phyloP scores from a whole-genome alignment of 805 yeast genomes.

The Saccharomycopsis sp. region DNA sequence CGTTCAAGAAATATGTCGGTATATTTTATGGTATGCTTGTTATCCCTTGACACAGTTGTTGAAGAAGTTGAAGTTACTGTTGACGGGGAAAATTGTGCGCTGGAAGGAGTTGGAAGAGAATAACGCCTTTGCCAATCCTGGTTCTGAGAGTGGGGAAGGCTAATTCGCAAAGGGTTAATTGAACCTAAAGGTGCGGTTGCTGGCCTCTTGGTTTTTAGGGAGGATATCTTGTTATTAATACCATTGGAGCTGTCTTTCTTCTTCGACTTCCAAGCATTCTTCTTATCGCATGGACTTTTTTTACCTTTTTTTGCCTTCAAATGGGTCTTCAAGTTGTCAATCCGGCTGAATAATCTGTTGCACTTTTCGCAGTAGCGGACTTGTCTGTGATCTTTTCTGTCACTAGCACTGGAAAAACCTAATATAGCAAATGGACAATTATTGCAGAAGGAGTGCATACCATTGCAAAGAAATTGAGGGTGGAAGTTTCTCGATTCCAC shows the following conservation, averaged over 20 bases:
- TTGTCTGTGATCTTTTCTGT: slow-evolving; percentile 18
- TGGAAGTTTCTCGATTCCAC: slow-evolving; percentile 3
- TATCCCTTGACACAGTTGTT: background rate
- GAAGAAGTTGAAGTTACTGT: background rate
- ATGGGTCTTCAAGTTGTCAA: slow-evolving; percentile 21
- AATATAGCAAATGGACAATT: slow-evolving; percentile 18
- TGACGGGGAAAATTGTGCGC: no score
- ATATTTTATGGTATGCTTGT: no score
- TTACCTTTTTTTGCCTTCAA: slow-evolving; percentile 11
- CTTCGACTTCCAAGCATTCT: background rate
- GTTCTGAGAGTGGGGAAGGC: background rate
- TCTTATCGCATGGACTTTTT: slow-evolving; percentile 16
- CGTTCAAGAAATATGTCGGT: background rate
- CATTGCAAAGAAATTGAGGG: slow-evolving; percentile 17
- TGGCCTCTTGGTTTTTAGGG: no score
- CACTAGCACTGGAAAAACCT: slow-evolving; percentile 13
- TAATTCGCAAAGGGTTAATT: background rate
- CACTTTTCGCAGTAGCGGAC: slow-evolving; percentile 14
- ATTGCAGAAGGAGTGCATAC: slow-evolving; percentile 8
- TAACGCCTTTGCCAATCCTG: background rate
- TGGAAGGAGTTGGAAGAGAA: no score
- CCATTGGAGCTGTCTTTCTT: background rate
- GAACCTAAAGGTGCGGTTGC: background rate
- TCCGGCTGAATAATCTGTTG: slow-evolving; percentile 18
- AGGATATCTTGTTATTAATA: background rate